Percentiles rank a stretch among this genome's conserved stretches.
These are phyloP conservation scores for Beverwykella pulmonaria DNA, from an alignment of 495 filamentous ascomycete species.

Conservation along the genomic window DNA sequence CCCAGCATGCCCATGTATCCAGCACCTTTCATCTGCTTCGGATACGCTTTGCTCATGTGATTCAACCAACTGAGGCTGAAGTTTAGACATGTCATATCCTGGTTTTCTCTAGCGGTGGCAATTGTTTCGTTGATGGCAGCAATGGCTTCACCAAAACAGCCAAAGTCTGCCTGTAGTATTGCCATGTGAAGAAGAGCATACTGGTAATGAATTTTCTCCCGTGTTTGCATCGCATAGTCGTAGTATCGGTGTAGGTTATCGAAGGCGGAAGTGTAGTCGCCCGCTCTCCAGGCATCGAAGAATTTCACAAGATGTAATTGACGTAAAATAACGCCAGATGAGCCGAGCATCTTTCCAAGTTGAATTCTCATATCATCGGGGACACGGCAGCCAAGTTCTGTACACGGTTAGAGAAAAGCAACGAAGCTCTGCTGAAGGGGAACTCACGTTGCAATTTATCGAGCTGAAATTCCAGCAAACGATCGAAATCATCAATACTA, in stretches of 20 bases:
- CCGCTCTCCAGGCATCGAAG: constrained; percentile 86
- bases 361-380: constrained; percentile 67
- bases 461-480: constrained; percentile 83
- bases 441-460: constrained; percentile 77
- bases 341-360: constrained; percentile 66
- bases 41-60: constrained; percentile 86
- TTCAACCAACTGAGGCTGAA: constrained; percentile 98
- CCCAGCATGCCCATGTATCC: constrained; percentile 73
- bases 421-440: too few relatives aligned
- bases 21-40: constrained; percentile 69
- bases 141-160: constrained; percentile 86
- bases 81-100: constrained; percentile 89
- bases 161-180: constrained; percentile 93
- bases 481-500: constrained; percentile 82
- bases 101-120: constrained; percentile 85
- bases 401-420: constrained; percentile 6
- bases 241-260: constrained; percentile 94
- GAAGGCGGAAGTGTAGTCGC: constrained; percentile 86
- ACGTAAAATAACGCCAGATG: constrained; percentile 67
- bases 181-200: constrained; percentile 94
- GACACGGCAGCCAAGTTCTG: constrained; percentile 68
- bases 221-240: constrained; percentile 91
- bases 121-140: constrained; percentile 92
- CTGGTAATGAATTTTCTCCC: constrained; percentile 86
- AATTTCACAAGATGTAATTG: constrained; percentile 82